Percentiles rank a stretch among this genome's conserved stretches.
Conservation (phyloP, 2,329 filamentous ascomycete genomes). For the Ophiosphaerella narmari region DNA sequence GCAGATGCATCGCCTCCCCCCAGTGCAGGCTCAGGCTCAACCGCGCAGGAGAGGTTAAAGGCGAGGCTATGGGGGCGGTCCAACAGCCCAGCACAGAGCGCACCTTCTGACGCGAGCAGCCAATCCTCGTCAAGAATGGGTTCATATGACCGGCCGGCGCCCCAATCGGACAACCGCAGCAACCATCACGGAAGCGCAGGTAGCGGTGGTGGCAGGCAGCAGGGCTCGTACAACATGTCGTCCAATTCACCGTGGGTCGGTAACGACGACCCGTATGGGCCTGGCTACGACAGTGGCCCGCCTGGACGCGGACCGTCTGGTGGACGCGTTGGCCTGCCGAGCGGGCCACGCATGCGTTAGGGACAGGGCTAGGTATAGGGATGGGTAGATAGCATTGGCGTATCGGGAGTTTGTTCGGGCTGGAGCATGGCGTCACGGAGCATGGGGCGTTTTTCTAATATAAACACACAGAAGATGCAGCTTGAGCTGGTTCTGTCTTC, state of each 20-base stretch:
- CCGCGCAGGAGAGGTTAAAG: slow-evolving; percentile 81
- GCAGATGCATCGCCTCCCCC: slow-evolving; percentile 46
- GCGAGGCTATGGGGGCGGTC: slow-evolving; percentile 74
- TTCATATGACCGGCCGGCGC: slow-evolving; percentile 32
- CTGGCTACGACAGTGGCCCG: slow-evolving; percentile 28
- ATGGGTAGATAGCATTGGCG: not conserved
- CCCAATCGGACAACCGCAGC: slow-evolving; percentile 35
- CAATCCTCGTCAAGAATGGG: slow-evolving; percentile 16
- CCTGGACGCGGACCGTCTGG: slow-evolving; percentile 33
- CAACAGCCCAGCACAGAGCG: slow-evolving; percentile 56
- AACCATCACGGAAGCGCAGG: slow-evolving; percentile 35
- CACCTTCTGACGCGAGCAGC: slow-evolving; percentile 23
- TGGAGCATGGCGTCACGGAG: slow-evolving; percentile 2
- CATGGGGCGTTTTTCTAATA: not conserved
- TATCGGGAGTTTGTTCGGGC: not conserved
- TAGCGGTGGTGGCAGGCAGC: slow-evolving; percentile 32
- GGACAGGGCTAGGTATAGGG: too few relatives aligned
- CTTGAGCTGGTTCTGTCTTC: not conserved
- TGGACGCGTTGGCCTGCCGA: slow-evolving; percentile 44
- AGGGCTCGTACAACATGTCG: slow-evolving; percentile 33
- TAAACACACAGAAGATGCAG: not conserved
- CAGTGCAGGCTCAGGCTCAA: slow-evolving; percentile 51
- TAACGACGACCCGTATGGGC: slow-evolving; percentile 39
- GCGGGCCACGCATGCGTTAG: slow-evolving; percentile 44
- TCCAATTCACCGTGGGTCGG: slow-evolving; percentile 41